Evolutionary conservation across 2,329 filamentous ascomycete species (phyloP), one percentile per base, ranked within the genome.

Genomic region (Sporothrix inflata): DNA sequence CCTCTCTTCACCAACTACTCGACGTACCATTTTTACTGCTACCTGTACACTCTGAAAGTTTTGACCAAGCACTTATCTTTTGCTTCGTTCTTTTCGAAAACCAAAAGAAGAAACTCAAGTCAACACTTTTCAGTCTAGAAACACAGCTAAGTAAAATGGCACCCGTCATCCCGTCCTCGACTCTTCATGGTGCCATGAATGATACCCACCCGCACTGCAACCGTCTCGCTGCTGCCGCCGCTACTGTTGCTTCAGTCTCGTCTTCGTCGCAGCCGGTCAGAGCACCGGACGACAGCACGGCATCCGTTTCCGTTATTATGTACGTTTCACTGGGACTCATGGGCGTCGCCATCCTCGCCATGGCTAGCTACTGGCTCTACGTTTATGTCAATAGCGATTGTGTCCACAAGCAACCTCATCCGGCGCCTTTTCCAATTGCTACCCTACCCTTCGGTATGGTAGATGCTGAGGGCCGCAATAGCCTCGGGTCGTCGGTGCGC

Each of bases 321-420:
- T 65, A 27, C 7, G n/a, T 14, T 11, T n/a, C 38, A 11, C 14
- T 65, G 21, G 38, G n/a, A 8, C 60, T 65, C 27, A 11, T 45
- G 3, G 4, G 14, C 60, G 8, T 45, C 40, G n/a, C n/a, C 5
- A 21, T 12, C 14, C 4, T 65, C 16, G 60, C 38, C 21, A 11
- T 65, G 12, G n/a, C n/a, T n/a, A 16, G 38, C 34, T 65, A 27
- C 38, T 65, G 60, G 60, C 21, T 65, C 14, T 45, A 65, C n/a
- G 7, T 16, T 0, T 19, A 4, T n/a, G 11, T 38, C 11, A 65
- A 27, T 12, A 2, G 55, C 30, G 38, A n/a, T 8, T 11, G 3
- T 1, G 55, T 1, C 8, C 24, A 6, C 55, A 21, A 40, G n/a
- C 8, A 60, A 5, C 7, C 16, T 8, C 16, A 7, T 14, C 38